Evolutionary conservation across 1,284 basidiomycete species (phyloP), one percentile per base, ranked within the genome.

Genomic region (Leccinum griseonigrum): DNA sequence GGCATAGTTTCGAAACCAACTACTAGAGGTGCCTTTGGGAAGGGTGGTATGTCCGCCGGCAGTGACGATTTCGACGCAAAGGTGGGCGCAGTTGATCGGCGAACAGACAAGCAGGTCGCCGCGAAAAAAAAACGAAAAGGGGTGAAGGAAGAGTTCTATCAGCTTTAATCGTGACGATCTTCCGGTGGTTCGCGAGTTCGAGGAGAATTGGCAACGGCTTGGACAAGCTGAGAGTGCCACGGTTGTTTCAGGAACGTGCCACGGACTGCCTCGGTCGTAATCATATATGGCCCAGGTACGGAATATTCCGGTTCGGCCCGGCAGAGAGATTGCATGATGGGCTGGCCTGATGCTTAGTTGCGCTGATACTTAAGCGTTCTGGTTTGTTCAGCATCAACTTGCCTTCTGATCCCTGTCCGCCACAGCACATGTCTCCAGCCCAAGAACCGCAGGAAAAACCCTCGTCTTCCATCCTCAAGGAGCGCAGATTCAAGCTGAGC

Each of bases 401-500:
- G 36, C 18, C 46, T 60, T 58, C 57, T 26, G 34, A 38, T n/a
- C 64, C 64, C 62, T 48, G 56, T 60, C 57, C 61, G 61, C 57
- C 36, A 51, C 60, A 38, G 4, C 59, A 34, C 56, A 82, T 83
- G 68, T 77, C 80, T 16, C 71, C 78, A 50, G 77, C 80, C 16
- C 75, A 77, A 11, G 79, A 82, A 34, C 76, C 77, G 10, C 80
- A 80, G 63, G 76, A 71, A 69, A 68, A 71, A 11, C 64, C 77
- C 0, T 75, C 83, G 0, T 73, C 81, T 0, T 79, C 80, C 13
- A 80, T 88, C 14, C 79, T 89, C 60, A 92, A 91, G 74, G 90
- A 92, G 69, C 80, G 91, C 60, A 81, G 90, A 60, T 92, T 92
- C 79, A 92, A 92, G 78, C 77, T 92, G 62, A 91, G 88, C 83